Evolutionary conservation across 2,329 filamentous ascomycete species (phyloP).

Genomic region (Botryotinia globosa): DNA sequence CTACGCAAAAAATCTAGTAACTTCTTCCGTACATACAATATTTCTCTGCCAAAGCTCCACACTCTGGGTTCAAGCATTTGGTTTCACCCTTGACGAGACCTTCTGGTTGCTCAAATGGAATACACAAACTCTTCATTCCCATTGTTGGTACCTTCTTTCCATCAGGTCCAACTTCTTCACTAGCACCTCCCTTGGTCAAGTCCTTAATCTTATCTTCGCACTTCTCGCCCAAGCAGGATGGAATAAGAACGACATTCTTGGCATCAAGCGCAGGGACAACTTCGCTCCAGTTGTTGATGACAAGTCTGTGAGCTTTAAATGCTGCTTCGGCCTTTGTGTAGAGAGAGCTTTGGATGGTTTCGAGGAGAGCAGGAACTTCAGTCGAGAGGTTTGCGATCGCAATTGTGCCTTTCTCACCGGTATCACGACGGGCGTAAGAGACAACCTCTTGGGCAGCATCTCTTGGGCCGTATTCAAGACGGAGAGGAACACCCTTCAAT

Average conservation of each 20-base stretch:
- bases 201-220: constrained; percentile 97
- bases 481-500: constrained; percentile 88
- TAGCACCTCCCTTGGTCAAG: constrained; percentile 73
- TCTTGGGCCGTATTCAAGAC: constrained; percentile 93
- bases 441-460: constrained; percentile 84
- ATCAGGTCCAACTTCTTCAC: constrained; percentile 45
- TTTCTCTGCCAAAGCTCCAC: constrained; percentile 69
- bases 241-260: constrained; percentile 91
- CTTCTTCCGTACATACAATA: constrained; percentile 91
- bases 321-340: constrained; percentile 68
- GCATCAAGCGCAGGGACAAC: constrained; percentile 86
- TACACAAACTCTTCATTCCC: constrained; percentile 74
- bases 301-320: constrained; percentile 77
- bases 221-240: constrained; percentile 75
- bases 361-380: constrained; percentile 76
- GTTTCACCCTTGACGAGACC: constrained; percentile 76
- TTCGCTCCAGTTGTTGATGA: constrained; percentile 83
- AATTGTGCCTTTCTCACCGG: constrained; percentile 77
- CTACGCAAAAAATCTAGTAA: constrained; percentile 32
- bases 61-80: constrained; percentile 90
- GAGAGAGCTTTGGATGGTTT: constrained; percentile 85
- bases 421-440: constrained; percentile 83
- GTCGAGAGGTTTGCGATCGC: constrained; percentile 69
- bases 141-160: constrained; percentile 62
- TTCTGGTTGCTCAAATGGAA: constrained; percentile 82